Conservation (phyloP, 805 yeast genomes). For the Ogataea corticis region DNA sequence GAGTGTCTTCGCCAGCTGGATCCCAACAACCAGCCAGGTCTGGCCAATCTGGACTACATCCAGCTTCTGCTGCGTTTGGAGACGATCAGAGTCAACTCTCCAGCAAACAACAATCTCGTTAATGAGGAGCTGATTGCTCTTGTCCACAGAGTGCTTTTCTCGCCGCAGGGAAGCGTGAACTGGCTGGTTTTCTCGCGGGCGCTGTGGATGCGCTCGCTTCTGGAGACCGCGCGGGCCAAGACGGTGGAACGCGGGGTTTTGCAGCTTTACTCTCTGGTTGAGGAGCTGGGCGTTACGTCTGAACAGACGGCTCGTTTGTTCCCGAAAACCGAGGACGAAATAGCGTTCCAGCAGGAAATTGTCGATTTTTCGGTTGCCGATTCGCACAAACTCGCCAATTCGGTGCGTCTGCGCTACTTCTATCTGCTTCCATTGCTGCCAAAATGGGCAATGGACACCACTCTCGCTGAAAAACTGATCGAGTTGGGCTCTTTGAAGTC, state of each 20-base stretch:
- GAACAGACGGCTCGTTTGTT: constrained; percentile 53
- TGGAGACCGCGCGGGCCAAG: constrained; percentile 77
- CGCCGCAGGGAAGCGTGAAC: constrained; percentile 49
- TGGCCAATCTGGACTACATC: constrained; percentile 69
- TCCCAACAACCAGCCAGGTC: constrained; percentile 78
- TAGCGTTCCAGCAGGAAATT: constrained; percentile 24
- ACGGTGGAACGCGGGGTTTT: constrained; percentile 93
- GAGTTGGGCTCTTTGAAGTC: constrained; percentile 81
- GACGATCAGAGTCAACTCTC: constrained; percentile 66
- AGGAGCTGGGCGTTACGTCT: constrained; percentile 71
- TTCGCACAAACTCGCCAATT: constrained; percentile 39
- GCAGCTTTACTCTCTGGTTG: constrained; percentile 90
- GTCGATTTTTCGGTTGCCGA: constrained; percentile 22
- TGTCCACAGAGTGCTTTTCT: constrained; percentile 67
- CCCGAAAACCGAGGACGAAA: constrained; percentile 42
- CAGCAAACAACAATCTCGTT: constrained; percentile 66
- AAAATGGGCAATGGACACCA: constrained; percentile 80
- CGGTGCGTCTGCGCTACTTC: constrained; percentile 62
- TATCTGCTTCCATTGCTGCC: constrained; percentile 79
- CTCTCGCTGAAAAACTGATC: constrained; percentile 83
- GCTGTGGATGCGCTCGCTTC: constrained; percentile 83
- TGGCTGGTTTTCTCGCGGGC: constrained; percentile 82
- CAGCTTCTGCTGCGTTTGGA: constrained; percentile 71
- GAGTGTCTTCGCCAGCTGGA: constrained; percentile 52
- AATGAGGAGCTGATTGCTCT: constrained; percentile 83